A percentile compares a stretch with the other conserved stretches of the same genome.
phyloP scores from a whole-genome alignment of 345 rosid species.

The Eucalyptus sp. region DNA sequence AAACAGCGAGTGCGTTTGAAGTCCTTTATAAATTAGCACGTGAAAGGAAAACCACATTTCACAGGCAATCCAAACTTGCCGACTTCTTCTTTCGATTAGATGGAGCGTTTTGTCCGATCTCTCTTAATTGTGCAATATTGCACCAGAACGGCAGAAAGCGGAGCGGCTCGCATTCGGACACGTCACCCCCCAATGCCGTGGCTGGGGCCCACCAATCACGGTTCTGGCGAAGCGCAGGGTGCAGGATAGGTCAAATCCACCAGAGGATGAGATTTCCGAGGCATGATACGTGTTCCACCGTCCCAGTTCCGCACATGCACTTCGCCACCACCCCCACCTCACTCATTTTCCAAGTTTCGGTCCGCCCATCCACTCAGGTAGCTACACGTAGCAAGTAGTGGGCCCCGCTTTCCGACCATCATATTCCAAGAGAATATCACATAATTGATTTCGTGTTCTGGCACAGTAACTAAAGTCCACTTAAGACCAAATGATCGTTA shows the following conservation, averaged over 20 bases:
- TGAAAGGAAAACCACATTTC: background rate
- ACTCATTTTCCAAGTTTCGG: background rate
- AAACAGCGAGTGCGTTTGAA: background rate
- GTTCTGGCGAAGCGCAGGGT: background rate
- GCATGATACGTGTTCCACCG: background rate
- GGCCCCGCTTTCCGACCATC: background rate
- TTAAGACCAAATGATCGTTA: background rate
- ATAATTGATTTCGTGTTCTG: background rate
- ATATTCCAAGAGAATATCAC: background rate
- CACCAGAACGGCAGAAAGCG: background rate
- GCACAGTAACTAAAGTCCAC: background rate
- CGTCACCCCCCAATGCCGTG: background rate
- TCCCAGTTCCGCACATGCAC: background rate
- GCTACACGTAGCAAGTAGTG: background rate
- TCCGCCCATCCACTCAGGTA: background rate
- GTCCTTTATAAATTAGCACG: background rate
- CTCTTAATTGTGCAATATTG: background rate
- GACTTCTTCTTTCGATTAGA: background rate
- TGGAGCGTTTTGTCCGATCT: background rate
- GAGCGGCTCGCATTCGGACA: background rate
- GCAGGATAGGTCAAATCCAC: background rate
- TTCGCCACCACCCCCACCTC: background rate
- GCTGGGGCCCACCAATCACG: background rate
- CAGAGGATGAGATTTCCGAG: background rate
- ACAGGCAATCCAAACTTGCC: background rate